Base-by-base conservation (phyloP, 495 filamentous ascomycete genomes). In the Aspergillus affinis region DNA sequence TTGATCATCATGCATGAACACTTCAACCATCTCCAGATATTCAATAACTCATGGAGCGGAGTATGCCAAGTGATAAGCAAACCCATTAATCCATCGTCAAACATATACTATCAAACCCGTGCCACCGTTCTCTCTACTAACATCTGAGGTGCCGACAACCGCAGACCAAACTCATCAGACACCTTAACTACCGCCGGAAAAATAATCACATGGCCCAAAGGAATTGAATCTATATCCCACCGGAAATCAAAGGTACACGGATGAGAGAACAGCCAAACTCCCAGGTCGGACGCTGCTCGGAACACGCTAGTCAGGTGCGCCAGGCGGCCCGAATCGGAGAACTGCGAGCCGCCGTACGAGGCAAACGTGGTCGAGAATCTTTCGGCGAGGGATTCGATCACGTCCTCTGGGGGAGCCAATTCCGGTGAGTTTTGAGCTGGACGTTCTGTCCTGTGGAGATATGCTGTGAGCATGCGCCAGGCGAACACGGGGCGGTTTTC, bases 401-500 rank as follows among this genome's bases (percentile, higher is more conserved):
- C 57, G 19, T 55, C 6, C n/a, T 57, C 47, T 36, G 45, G 51
- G 0, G 19, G 18, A 6, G 47, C 10, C 5, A 26, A 30, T 21
- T 55, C 19, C 4, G 13, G 21, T 23, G 60, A 17, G 13, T 55
- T 41, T 6, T 26, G 9, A 15, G n/a, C 47, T 54, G 32, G 41
- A 12, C 15, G 21, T 13, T 18, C 51, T 23, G 32, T 12, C 41
- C n/a, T 1, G 47, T 65, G 51, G 48, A 72, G 55, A 41, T 66
- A 26, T 0, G 65, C 60, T 9, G 64, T 65, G 29, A 71, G 57
- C 56, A 74, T 68, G 47, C 71, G 69, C 69, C 69, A 72, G 29
- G 59, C 55, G 52, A 68, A 72, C 17, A 62, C 20, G 50, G 58
- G 32, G 12, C 51, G 47, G 36, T 59, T 53, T 20, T 44, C 41